Conservation (phyloP, 2,329 filamentous ascomycete species). For the Huntiella abstrusa region DNA sequence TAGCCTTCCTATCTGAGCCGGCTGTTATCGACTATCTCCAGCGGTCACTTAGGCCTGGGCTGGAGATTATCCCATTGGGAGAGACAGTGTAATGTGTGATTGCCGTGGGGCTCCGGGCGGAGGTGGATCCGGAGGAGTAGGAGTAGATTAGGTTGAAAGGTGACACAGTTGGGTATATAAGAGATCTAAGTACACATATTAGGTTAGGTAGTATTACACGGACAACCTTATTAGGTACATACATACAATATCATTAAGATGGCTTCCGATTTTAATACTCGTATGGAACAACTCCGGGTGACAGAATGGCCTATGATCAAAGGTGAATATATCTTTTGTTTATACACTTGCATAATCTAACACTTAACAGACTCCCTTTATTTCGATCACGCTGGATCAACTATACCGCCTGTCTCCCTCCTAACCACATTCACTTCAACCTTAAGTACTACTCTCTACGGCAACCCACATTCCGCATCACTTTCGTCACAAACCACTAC, state of each 20-base stretch:
- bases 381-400: conserved; percentile 39
- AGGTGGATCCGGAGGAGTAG: too few species aligned
- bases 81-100: too few species aligned
- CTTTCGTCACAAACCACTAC: conserved; percentile 38
- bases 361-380: conserved; percentile 23
- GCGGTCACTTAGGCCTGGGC: too few species aligned
- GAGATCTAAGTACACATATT: too few species aligned
- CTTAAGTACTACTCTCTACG: conserved; percentile 39
- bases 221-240: too few species aligned
- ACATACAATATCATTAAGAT: neutral
- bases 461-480: conserved; percentile 49
- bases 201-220: too few species aligned
- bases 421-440: conserved; percentile 35
- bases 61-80: too few species aligned
- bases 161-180: too few species aligned
- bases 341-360: neutral
- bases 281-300: conserved; percentile 38
- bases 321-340: conserved; percentile 25
- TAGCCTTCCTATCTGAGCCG: too few species aligned
- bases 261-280: conserved; percentile 31
- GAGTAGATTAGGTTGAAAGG: too few species aligned
- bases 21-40: too few species aligned
- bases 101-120: too few species aligned
- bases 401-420: conserved; percentile 38
- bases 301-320: conserved; percentile 51